Conservation (phyloP, 306 rosid genomes). For the Malus fusca region DNA sequence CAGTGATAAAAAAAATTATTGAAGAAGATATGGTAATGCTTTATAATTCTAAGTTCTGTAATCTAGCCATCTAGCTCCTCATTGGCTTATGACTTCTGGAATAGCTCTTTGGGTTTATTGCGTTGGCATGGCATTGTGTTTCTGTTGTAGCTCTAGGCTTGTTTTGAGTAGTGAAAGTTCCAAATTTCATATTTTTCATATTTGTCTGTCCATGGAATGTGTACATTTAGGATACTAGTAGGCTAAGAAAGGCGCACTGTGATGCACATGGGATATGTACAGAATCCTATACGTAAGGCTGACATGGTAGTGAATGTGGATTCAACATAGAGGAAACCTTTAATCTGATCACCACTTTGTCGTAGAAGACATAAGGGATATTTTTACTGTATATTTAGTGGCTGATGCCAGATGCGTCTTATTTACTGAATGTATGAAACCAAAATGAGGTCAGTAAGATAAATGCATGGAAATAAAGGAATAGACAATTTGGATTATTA, state of each 20-base stretch:
- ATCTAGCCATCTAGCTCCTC: not conserved
- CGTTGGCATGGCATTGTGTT: not conserved
- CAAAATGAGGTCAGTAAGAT: not conserved
- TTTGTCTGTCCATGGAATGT: not conserved
- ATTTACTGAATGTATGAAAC: not conserved
- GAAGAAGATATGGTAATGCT: not conserved
- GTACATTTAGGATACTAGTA: not conserved
- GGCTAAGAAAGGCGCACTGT: not conserved
- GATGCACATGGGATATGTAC: not conserved
- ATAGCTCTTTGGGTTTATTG: not conserved
- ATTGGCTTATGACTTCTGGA: not conserved
- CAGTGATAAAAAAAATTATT: not conserved
- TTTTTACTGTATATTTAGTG: not conserved
- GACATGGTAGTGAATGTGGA: not conserved
- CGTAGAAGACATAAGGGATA: not conserved
- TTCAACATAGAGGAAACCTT: not conserved
- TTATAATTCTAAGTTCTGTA: not conserved
- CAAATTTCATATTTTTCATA: conserved; percentile 1
- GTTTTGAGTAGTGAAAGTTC: not conserved
- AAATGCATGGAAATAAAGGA: not conserved
- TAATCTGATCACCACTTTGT: not conserved
- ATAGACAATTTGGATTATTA: not conserved
- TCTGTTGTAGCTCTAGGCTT: not conserved
- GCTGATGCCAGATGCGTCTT: not conserved
- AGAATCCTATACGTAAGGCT: not conserved